These are phyloP conservation scores for Gossypium thurberi DNA, from an alignment of 345 rosid species.

Conservation along the genomic window DNA sequence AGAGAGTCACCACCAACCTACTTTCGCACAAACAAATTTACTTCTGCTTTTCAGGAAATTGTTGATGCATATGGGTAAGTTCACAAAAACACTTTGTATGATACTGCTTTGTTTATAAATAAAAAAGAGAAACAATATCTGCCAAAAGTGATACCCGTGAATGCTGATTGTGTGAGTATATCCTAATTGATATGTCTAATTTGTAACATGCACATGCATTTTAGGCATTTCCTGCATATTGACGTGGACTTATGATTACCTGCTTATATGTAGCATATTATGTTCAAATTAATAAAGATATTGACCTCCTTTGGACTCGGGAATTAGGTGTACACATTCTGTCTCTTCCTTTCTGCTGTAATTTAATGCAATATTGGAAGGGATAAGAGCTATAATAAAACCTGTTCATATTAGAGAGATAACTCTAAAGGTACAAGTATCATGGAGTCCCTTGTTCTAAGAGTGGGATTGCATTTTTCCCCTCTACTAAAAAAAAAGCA, in stretches of 20 bases:
- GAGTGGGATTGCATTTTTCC: too few species aligned
- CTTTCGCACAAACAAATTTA: slow-evolving; percentile 83
- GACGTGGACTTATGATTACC: not conserved
- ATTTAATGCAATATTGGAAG: not conserved
- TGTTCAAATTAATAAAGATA: not conserved
- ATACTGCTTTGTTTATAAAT: not conserved
- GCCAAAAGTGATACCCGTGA: not conserved
- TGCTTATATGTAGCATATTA: not conserved
- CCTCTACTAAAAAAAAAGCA: too few species aligned
- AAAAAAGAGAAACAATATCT: not conserved
- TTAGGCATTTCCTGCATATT: not conserved
- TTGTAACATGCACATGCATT: not conserved
- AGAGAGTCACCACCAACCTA: slow-evolving; percentile 89
- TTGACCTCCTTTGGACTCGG: not conserved
- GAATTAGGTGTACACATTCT: not conserved
- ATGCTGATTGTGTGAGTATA: not conserved
- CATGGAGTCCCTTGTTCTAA: too few species aligned
- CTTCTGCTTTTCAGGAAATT: slow-evolving; percentile 88
- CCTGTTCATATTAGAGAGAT: not conserved
- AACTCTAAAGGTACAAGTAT: not conserved
- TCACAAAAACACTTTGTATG: slow-evolving; percentile 15
- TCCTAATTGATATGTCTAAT: not conserved
- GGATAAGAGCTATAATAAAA: not conserved
- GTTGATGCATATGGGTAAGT: slow-evolving; percentile 97
- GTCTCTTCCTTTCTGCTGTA: not conserved